These are phyloP conservation scores for Populus pruinosa DNA, from an alignment of 345 rosid species.

Conservation along the genomic window DNA sequence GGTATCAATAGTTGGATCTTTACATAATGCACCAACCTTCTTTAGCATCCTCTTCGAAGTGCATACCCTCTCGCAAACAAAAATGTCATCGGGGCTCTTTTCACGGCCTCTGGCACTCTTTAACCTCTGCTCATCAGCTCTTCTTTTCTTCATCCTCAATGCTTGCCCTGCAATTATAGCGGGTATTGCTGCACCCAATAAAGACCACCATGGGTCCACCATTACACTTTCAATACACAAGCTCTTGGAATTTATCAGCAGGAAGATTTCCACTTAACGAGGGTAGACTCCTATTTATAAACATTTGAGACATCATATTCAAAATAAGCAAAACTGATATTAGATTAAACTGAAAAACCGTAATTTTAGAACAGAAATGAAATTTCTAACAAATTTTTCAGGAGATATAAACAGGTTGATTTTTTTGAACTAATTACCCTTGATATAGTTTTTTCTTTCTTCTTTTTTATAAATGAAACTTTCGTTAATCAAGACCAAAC, in stretches of 20 bases:
- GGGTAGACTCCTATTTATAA: neutral
- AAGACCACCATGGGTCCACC: conserved; percentile 87
- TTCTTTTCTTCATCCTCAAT: conserved; percentile 55
- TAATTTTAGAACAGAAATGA: neutral
- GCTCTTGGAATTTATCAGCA: neutral
- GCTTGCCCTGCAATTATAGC: conserved; percentile 71
- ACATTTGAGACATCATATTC: neutral
- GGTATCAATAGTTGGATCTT: conserved; percentile 72
- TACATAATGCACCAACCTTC: conserved; percentile 76
- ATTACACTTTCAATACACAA: conserved; percentile 20
- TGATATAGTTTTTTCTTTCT: neutral
- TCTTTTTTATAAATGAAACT: neutral
- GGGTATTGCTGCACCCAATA: conserved; percentile 68
- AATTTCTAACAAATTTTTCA: neutral
- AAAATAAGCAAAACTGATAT: neutral
- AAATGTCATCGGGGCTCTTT: conserved; percentile 73
- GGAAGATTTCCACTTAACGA: neutral
- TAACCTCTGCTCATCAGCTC: conserved; percentile 63
- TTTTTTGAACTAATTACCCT: neutral
- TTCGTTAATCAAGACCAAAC: neutral
- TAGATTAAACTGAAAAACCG: neutral
- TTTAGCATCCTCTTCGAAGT: conserved; percentile 85
- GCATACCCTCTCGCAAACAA: conserved; percentile 88
- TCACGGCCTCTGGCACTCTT: conserved; percentile 78
- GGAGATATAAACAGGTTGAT: neutral